These are phyloP conservation scores for Cenchrus americanus DNA, from an alignment of 176 grass and related monocot genomes.

Conservation along the genomic window DNA sequence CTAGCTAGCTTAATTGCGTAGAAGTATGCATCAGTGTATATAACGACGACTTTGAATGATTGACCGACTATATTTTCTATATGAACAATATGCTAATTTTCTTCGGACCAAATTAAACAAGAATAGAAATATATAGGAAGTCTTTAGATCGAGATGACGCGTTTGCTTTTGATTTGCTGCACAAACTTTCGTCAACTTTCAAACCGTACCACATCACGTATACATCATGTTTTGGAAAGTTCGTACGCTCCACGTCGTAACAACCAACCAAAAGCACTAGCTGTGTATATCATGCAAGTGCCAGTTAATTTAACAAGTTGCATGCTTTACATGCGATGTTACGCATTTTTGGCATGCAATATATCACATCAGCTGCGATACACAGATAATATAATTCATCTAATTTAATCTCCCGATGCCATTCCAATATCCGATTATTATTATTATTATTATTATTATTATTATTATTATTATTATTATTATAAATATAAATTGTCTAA, in stretches of 20 bases:
- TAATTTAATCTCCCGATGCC: too few relatives aligned
- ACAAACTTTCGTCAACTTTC: neutral
- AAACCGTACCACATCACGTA: neutral
- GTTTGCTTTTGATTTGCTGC: constrained; percentile 9
- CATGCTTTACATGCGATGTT: constrained; percentile 9
- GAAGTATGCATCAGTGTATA: too few relatives aligned
- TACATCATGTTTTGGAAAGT: constrained; percentile 11
- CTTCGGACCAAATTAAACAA: neutral
- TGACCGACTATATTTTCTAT: neutral
- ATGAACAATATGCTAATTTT: neutral
- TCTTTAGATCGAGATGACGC: neutral
- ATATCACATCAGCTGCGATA: neutral
- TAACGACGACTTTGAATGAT: neutral
- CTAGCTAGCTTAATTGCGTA: too few relatives aligned
- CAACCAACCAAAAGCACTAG: neutral
- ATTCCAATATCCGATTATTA: neutral
- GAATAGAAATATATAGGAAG: neutral
- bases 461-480: too few relatives aligned
- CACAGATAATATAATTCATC: too few relatives aligned
- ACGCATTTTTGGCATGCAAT: neutral
- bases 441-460: too few relatives aligned
- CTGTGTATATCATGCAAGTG: neutral
- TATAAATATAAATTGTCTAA: neutral
- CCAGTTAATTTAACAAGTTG: neutral
- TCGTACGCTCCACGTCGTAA: constrained; percentile 19